These are phyloP conservation scores for Metschnikowia hibisci DNA, from an alignment of 805 yeast genomes.

Conservation along the genomic window DNA sequence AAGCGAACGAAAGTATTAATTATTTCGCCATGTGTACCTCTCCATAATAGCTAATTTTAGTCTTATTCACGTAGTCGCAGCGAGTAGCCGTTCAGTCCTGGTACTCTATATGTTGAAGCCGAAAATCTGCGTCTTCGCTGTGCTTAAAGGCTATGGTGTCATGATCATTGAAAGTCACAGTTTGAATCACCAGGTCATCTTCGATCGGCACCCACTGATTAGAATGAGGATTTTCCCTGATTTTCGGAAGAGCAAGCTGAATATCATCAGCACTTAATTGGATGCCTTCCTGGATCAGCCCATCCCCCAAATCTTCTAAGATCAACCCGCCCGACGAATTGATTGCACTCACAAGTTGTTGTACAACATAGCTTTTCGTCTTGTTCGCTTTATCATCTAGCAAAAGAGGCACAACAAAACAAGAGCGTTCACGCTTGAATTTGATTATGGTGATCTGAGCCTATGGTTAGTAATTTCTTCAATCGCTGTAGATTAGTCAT, in stretches of 20 bases:
- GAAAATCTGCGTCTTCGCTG: slow-evolving; percentile 33
- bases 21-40: neutral
- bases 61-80: neutral
- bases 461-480: slow-evolving; percentile 14
- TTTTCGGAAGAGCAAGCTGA: slow-evolving; percentile 41
- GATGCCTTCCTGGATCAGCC: slow-evolving; percentile 13
- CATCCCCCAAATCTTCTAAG: slow-evolving; percentile 17
- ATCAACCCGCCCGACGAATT: slow-evolving; percentile 47
- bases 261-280: slow-evolving; percentile 22
- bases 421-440: slow-evolving; percentile 30
- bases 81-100: neutral
- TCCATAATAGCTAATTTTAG: neutral
- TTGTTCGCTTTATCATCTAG: slow-evolving; percentile 16
- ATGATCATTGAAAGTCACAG: slow-evolving; percentile 36
- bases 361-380: slow-evolving; percentile 20
- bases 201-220: slow-evolving; percentile 34
- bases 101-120: slow-evolving; percentile 18
- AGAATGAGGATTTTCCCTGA: slow-evolving; percentile 30
- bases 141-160: slow-evolving; percentile 41
- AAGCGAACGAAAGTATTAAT: slow-evolving; percentile 15
- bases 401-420: slow-evolving; percentile 29
- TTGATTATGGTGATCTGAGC: slow-evolving; percentile 32
- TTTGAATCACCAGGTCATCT: slow-evolving; percentile 26
- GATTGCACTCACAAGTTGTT: slow-evolving; percentile 34
- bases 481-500: neutral